These are phyloP conservation scores for Pseudogymnoascus sp. DNA, from an alignment of 2,329 filamentous ascomycete genomes.

Conservation along the genomic window DNA sequence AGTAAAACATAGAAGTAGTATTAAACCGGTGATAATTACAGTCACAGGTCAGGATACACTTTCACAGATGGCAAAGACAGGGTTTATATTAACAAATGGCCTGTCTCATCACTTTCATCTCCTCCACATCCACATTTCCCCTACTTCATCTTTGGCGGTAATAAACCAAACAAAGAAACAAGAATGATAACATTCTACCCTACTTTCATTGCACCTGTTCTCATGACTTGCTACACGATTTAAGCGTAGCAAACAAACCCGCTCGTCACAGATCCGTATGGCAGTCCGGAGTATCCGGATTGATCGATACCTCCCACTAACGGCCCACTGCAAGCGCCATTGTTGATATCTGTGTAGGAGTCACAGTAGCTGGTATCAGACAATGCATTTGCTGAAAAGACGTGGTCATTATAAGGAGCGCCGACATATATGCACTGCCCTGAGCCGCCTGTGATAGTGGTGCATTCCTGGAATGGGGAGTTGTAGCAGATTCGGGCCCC, in stretches of 20 bases:
- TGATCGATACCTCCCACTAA: background rate
- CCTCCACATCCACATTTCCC: background rate
- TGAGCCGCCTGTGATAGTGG: background rate
- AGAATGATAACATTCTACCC: background rate
- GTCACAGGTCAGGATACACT: background rate
- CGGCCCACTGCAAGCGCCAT: background rate
- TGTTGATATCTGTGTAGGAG: background rate
- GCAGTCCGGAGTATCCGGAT: background rate
- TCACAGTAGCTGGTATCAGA: background rate
- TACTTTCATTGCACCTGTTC: background rate
- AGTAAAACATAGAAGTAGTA: background rate
- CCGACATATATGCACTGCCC: background rate
- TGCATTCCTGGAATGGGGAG: background rate
- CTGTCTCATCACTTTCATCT: background rate
- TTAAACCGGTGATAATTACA: background rate
- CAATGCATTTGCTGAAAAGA: background rate
- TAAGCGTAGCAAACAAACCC: background rate
- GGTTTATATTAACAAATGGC: background rate
- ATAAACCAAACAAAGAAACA: no score
- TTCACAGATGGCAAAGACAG: background rate
- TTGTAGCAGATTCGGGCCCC: background rate
- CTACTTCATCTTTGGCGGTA: background rate
- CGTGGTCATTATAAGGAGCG: background rate
- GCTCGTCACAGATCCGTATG: background rate
- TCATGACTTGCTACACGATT: background rate